Base-by-base conservation (phyloP, 495 filamentous ascomycete genomes). In the Jackrogersella minutella region DNA sequence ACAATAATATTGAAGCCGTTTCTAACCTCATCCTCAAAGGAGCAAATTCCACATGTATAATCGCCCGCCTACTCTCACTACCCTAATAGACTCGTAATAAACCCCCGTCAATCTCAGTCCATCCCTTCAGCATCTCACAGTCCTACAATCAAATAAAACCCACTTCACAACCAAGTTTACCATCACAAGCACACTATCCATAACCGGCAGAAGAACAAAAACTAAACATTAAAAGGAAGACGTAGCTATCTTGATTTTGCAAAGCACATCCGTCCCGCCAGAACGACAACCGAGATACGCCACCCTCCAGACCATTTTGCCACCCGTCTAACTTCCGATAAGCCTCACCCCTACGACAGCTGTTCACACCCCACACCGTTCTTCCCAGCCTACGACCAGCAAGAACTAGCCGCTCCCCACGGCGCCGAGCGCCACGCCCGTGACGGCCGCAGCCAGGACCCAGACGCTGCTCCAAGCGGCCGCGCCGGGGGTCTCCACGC, bases 381-480 rank as follows among this genome's bases (percentile, higher is more conserved):
- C 82, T 83, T 17, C 22, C 3, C 22, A 21, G 28, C 14, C 34
- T 22, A 34, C 10, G n/a, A n/a, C n/a, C n/a, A n/a, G n/a, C n/a
- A n/a, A n/a, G 33, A 11, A 34, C 43, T 59, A 90, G n/a, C 53
- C 68, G 36, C 68, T 54, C 76, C 88, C 87, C 85, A 72, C 81
- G 77, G 79, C 74, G 24, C 78, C 77, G 43, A 90, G 85, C 44
- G 77, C 81, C 11, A 81, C 66, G 1, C 90, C 89, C 3, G 86
- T 85, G 33, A 86, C 67, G 57, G 84, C 63, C 0, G 84, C 82
- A 0, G 89, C 88, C 11, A 83, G 57, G 39, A 84, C 85, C 91
- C 91, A 97, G 11, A 93, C 78, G 10, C 78, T 78, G 2, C 90
- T 87, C 81, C 90, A 97, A 0, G 83, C 87, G 9, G 76, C 78